A percentile compares a stretch with the other conserved stretches of the same genome.
Conservation (phyloP, 1,284 basidiomycete genomes). For the Ceratobasidium sp. region DNA sequence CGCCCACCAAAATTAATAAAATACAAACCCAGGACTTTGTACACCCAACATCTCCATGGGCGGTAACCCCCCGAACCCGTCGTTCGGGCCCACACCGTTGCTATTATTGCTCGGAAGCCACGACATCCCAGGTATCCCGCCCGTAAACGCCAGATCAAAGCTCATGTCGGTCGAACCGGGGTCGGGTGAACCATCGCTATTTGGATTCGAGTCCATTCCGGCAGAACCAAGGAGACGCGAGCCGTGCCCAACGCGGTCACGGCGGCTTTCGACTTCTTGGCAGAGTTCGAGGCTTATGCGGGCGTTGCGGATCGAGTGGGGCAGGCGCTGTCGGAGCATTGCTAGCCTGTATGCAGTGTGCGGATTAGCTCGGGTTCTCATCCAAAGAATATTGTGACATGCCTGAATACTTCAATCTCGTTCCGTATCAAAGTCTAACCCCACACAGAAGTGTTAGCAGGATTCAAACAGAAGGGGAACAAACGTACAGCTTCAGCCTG, state of each 20-base stretch:
- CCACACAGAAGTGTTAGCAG: neutral
- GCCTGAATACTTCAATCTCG: constrained; percentile 33
- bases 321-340: constrained; percentile 25
- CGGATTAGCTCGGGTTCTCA: no score
- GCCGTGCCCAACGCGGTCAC: constrained; percentile 2
- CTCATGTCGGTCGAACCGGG: neutral
- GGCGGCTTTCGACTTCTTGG: constrained; percentile 29
- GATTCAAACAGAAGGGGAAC: neutral
- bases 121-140: neutral
- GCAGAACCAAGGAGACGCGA: constrained; percentile 12
- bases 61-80: constrained; percentile 15
- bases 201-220: constrained; percentile 3
- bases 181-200: neutral
- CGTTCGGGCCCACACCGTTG: neutral
- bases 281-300: constrained; percentile 31
- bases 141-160: constrained; percentile 19
- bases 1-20: neutral
- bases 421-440: constrained; percentile 25
- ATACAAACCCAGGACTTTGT: constrained; percentile 24
- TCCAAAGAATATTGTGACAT: neutral
- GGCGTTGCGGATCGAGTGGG: constrained; percentile 18
- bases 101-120: constrained; percentile 24
- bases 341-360: no score
- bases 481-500: constrained; percentile 29
- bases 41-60: constrained; percentile 28